phyloP scores from a whole-genome alignment of 495 filamentous ascomycete genomes.

The Xylaria intraflava region DNA sequence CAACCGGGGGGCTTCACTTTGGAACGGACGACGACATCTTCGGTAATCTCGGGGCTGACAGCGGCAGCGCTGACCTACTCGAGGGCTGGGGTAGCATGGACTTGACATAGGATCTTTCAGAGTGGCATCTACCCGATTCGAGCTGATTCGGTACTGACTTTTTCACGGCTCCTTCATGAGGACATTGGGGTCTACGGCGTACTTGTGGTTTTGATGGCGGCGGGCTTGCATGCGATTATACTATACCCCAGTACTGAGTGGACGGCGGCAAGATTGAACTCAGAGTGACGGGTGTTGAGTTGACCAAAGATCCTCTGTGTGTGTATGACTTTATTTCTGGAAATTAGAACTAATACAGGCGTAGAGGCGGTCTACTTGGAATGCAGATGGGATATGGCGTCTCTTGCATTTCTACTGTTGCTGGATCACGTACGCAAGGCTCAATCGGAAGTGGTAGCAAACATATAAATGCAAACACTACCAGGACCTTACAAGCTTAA shows the following conservation, averaged over 20 bases:
- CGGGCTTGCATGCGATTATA: background rate
- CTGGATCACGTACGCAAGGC: no score
- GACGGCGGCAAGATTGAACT: background rate
- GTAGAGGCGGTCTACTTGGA: no score
- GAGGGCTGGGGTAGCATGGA: conserved; percentile 22
- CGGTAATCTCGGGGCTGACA: conserved; percentile 12
- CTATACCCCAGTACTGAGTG: background rate
- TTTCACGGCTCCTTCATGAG: no score
- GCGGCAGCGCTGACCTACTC: conserved; percentile 14
- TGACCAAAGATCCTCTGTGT: background rate
- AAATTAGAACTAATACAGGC: no score
- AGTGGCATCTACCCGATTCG: background rate
- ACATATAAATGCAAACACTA: no score
- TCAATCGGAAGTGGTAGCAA: no score
- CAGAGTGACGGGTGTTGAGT: background rate
- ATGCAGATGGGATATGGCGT: no score
- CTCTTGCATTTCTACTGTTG: no score
- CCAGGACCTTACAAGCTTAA: no score
- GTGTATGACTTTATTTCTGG: background rate
- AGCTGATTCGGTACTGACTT: no score
- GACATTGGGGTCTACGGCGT: background rate
- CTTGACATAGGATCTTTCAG: conserved; percentile 9
- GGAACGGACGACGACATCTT: conserved; percentile 23
- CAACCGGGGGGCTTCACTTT: conserved; percentile 19
- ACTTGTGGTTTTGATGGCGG: background rate